Conservation (phyloP, 305 asterid species). For the Fraxinus latifolia region DNA sequence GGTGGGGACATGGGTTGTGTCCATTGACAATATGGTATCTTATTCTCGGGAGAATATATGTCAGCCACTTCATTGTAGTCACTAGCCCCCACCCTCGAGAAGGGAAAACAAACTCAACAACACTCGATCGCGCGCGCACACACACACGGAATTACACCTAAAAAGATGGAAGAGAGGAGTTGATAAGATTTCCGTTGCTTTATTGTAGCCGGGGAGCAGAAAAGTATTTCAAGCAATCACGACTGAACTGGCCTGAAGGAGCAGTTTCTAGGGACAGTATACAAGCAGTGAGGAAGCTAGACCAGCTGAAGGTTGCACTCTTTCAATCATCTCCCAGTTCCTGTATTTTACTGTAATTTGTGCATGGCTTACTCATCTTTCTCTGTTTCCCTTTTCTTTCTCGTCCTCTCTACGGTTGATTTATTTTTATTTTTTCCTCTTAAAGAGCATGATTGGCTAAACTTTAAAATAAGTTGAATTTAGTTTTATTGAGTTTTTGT, state of each 20-base stretch:
- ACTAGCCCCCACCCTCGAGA: not conserved
- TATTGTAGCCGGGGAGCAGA: conserved; percentile 56
- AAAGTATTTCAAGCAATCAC: conserved; percentile 58
- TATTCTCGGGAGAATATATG: not conserved
- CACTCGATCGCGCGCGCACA: not conserved
- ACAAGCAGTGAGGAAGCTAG: conserved; percentile 59
- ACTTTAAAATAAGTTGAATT: not conserved
- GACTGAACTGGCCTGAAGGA: conserved; percentile 87
- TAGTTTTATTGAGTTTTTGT: not conserved
- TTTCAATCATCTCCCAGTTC: not conserved
- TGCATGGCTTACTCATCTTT: not conserved
- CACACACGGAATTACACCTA: not conserved
- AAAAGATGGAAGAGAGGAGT: not conserved
- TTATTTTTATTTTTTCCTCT: not conserved
- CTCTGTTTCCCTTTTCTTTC: not conserved
- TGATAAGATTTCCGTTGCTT: conserved; percentile 10
- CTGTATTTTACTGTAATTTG: not conserved
- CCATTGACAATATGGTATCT: not conserved
- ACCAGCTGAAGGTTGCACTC: conserved; percentile 40
- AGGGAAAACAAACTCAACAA: not conserved
- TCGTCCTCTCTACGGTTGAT: not conserved
- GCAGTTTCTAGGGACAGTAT: conserved; percentile 88
- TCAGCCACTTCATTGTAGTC: not conserved
- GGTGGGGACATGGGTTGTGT: not conserved
- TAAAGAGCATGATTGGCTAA: not conserved